These are phyloP conservation scores for Botrytis deweyae DNA, from an alignment of 2,329 filamentous ascomycete species.

Conservation along the genomic window DNA sequence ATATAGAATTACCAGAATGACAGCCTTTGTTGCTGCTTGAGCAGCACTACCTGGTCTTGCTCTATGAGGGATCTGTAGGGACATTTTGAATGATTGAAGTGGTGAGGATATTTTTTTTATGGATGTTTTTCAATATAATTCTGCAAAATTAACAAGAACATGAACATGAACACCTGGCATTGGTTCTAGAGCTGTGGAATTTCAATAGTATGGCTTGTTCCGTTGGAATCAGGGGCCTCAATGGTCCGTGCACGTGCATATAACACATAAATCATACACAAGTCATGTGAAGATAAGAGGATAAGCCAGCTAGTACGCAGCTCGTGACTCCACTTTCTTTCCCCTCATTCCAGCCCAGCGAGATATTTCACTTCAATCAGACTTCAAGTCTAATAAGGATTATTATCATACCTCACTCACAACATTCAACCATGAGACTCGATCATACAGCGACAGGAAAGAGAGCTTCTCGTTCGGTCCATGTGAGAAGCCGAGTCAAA, in stretches of 20 bases:
- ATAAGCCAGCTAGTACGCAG: neutral
- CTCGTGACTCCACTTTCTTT: neutral
- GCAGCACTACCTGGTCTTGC: constrained; percentile 49
- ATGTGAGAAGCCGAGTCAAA: neutral
- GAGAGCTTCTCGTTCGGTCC: neutral
- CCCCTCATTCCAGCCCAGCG: neutral
- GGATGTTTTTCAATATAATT: neutral
- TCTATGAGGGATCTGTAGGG: constrained; percentile 45
- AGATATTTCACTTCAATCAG: neutral
- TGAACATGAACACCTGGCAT: constrained; percentile 19
- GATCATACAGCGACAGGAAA: fast-evolving
- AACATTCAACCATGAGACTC: too few species aligned
- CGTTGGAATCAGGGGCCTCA: neutral
- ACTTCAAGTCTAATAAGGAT: neutral
- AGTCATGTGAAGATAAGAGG: constrained; percentile 6
- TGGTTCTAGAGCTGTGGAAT: constrained; percentile 4
- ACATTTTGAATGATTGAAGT: constrained; percentile 40
- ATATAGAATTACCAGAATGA: constrained; percentile 73
- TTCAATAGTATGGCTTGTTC: constrained; percentile 7
- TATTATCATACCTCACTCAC: neutral
- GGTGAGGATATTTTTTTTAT: neutral
- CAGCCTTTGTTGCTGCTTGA: constrained; percentile 76
- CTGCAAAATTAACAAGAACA: constrained; percentile 3
- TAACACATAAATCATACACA: neutral
- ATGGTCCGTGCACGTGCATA: neutral